Evolutionary conservation across 2,329 filamentous ascomycete genomes (phyloP).

Genomic region (Pseudogymnoascus sp.): DNA sequence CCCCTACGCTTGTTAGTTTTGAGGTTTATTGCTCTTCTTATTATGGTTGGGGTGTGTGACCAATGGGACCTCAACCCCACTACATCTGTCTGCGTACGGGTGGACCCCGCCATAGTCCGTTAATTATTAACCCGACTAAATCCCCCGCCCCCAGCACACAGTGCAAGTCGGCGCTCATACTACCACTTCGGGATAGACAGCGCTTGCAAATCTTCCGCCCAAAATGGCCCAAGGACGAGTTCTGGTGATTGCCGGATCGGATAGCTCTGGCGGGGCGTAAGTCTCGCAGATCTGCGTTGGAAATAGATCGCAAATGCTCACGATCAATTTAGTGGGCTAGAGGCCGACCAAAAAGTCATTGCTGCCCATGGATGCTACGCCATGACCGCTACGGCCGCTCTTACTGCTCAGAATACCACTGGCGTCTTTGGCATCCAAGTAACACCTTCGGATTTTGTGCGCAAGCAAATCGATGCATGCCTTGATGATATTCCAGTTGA

Average conservation of each 20-base stretch:
- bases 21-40: background rate
- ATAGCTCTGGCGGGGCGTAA: slow-evolving; percentile 70
- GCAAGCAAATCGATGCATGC: slow-evolving; percentile 77
- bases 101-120: background rate
- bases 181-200: background rate
- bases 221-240: slow-evolving; percentile 41
- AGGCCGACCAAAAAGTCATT: slow-evolving; percentile 93
- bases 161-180: background rate
- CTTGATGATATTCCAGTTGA: slow-evolving; percentile 79
- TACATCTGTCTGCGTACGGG: background rate
- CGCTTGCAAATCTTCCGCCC: background rate
- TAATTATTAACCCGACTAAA: background rate
- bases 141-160: background rate
- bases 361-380: slow-evolving; percentile 90
- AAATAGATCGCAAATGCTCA: slow-evolving; percentile 4
- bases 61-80: background rate
- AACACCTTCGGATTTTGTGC: slow-evolving; percentile 70
- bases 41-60: background rate
- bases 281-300: slow-evolving; percentile 29
- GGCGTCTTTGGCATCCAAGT: slow-evolving; percentile 77
- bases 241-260: slow-evolving; percentile 65
- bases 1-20: background rate
- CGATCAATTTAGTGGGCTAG: slow-evolving; percentile 60
- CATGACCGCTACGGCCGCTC: slow-evolving; percentile 88
- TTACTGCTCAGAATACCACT: slow-evolving; percentile 92